A percentile compares a stretch with the other conserved stretches of the same genome.
Evolutionary conservation across 2,329 filamentous ascomycete species (phyloP).

Genomic region (Davidsoniella neocaledoniae): DNA sequence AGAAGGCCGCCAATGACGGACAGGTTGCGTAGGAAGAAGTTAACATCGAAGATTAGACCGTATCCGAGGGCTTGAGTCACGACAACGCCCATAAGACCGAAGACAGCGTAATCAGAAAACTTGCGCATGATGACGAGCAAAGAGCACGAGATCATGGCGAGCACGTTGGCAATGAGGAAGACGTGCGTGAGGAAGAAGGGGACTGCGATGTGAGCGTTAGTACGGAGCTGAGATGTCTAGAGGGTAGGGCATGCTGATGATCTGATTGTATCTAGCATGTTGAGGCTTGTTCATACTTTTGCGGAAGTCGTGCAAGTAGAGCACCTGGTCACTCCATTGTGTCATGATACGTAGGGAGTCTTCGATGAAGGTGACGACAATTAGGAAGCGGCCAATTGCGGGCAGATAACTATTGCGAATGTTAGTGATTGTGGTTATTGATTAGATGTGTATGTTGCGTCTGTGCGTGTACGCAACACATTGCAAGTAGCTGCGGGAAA

Average conservation of each 20-base stretch:
- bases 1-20: constrained; percentile 92
- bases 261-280: not conserved
- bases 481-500: not conserved
- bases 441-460: not conserved
- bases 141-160: constrained; percentile 74
- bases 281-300: constrained; percentile 50
- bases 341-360: constrained; percentile 92
- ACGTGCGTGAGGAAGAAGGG: constrained; percentile 75
- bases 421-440: not conserved
- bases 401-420: constrained; percentile 56
- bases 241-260: not conserved
- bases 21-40: constrained; percentile 98
- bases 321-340: constrained; percentile 90
- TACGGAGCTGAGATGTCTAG: not conserved
- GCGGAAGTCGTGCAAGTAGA: constrained; percentile 83
- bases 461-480: not conserved
- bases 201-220: constrained; percentile 36
- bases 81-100: constrained; percentile 77
- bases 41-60: constrained; percentile 94
- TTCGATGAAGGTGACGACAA: constrained; percentile 96
- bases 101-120: constrained; percentile 84
- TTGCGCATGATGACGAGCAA: constrained; percentile 78
- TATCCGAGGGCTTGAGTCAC: constrained; percentile 90
- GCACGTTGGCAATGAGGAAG: constrained; percentile 79
- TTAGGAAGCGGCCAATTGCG: constrained; percentile 88